Base-by-base conservation (phyloP, 2,329 filamentous ascomycete species). In the Phialocephala subalpina region DNA sequence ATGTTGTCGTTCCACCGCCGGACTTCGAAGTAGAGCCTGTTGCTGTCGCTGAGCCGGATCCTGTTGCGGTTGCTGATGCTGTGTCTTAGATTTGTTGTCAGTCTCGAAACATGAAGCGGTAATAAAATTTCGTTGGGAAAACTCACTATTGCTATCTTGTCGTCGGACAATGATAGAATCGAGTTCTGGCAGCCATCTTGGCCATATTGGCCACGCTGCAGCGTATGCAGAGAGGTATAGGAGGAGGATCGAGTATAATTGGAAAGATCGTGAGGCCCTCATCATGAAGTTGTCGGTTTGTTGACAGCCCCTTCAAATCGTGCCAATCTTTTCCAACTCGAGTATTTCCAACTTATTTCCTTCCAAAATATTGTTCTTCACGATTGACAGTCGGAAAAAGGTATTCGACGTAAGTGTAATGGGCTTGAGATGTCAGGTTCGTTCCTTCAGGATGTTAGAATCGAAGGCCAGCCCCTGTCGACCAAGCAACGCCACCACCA, bases 111-210 rank as follows among this genome's bases (percentile, higher is more conserved):
- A 7, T 29, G 27, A 38, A 33, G 29, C 29, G 29, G 47, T 22
- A 27, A 42, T 47, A 11, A 59, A 49, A 29, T 40, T 52, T 58
- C 27, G 36, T 29, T 42, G 40, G 25, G 38, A 38, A 33, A 49
- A 62, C 58, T 25, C 64, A 57, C 66, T 70, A 64, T 67, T 66
- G 42, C 70, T 75, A 53, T 78, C 76, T 68, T 84, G 79, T 68
- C 85, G 82, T 57, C 73, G 67, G 58, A 84, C 85, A 47, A 89
- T 78, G 40, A 90, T 74, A 16, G 82, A 74, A 69, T 88, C 83
- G 40, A 82, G 57, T 14, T 84, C 81, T 20, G 86, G 86, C 42
- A 88, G 77, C 82, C 84, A 87, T 68, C 76, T 78, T 22, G 86
- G 83, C 86, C 86, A 88, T 53, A 53, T 53, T 64, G 82, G 86